Base-by-base conservation (phyloP, 257 asterid species). In the Parsonsia alboflavescens region DNA sequence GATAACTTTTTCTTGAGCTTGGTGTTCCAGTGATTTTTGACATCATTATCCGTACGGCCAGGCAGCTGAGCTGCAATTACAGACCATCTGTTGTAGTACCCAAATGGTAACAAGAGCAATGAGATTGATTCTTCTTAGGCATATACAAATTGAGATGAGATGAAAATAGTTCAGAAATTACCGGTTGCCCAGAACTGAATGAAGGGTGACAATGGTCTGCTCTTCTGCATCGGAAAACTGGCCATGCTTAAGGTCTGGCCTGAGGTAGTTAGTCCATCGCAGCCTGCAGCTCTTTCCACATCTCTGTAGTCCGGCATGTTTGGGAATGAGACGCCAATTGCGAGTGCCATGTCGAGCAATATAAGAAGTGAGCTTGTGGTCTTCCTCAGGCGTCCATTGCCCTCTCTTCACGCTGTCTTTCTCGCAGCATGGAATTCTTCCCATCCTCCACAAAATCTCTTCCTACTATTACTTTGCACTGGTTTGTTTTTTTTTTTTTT, bases 321-420 rank as follows among this genome's bases (percentile, higher is more conserved):
- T 94, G 74, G 99, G 99, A 71, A 94, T 92, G 84, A 94, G 96
- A 16, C 99, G 96, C 99, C 99, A 94, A 75, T 94, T 94, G 21
- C 96, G 82, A 11, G 98, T 93, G 54, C 98, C 98, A 66, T 93
- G 89, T 70, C 91, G 97, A 58, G 97, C 91, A 78, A 93, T 91
- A 88, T 93, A 93, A 28, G 98, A 93, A 0, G 97, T 91, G 10
- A 93, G 88, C 85, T 91, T 93, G 68, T 93, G 96, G 68, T 93
- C 98, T 85, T 93, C 98, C 81, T 93, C 98, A 0, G 97, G 93
- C 1, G 97, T 93, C 98, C 98, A 93, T 73, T 93, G 98, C 42
- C 98, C 98, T 22, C 96, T 81, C 78, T 92, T 92, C 33, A 92
- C 98, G 30, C 84, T 89, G 17, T 90, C 98, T 77, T 95, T 95